Evolutionary conservation across 2,329 filamentous ascomycete species (phyloP).

Genomic region (Dactylella cylindrospora): DNA sequence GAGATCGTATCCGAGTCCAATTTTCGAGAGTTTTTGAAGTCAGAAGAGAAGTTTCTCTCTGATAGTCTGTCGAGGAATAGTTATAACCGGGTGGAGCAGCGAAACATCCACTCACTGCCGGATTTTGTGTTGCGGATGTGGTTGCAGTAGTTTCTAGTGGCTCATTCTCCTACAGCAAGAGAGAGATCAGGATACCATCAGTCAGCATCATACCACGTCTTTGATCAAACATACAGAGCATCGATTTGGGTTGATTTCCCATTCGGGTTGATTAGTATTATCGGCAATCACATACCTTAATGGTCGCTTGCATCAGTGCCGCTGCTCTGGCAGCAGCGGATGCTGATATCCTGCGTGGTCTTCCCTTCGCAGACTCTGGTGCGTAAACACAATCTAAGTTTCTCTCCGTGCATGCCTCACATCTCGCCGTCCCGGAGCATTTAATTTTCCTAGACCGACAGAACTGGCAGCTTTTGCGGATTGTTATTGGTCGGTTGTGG

Average conservation of each 20-base stretch:
- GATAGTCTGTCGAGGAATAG: slow-evolving; percentile 27
- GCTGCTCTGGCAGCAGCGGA: slow-evolving; percentile 37
- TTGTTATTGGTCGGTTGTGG: slow-evolving; percentile 26
- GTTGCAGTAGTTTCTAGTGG: slow-evolving; percentile 12
- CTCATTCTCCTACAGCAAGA: slow-evolving; percentile 28
- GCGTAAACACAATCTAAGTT: slow-evolving; percentile 42
- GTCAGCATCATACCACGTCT: too few relatives aligned
- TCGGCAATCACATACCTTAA: slow-evolving; percentile 39
- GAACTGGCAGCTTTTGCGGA: slow-evolving; percentile 42
- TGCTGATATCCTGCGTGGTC: slow-evolving; percentile 35
- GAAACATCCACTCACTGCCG: background rate
- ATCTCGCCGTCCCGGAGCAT: slow-evolving; percentile 41
- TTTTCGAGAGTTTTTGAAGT: slow-evolving; percentile 32
- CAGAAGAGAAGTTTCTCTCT: slow-evolving; percentile 28
- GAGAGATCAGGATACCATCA: too few relatives aligned
- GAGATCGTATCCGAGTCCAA: slow-evolving; percentile 37
- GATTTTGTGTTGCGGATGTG: slow-evolving; percentile 27
- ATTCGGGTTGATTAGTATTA: too few relatives aligned
- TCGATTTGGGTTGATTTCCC: too few relatives aligned
- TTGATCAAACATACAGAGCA: too few relatives aligned
- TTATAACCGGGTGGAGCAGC: background rate
- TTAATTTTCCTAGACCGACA: slow-evolving; percentile 38
- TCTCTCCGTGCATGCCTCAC: slow-evolving; percentile 40
- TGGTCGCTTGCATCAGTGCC: slow-evolving; percentile 35
- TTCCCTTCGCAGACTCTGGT: slow-evolving; percentile 39